Base-by-base conservation (phyloP, 805 yeast genomes). In the Starmerella vitae region DNA sequence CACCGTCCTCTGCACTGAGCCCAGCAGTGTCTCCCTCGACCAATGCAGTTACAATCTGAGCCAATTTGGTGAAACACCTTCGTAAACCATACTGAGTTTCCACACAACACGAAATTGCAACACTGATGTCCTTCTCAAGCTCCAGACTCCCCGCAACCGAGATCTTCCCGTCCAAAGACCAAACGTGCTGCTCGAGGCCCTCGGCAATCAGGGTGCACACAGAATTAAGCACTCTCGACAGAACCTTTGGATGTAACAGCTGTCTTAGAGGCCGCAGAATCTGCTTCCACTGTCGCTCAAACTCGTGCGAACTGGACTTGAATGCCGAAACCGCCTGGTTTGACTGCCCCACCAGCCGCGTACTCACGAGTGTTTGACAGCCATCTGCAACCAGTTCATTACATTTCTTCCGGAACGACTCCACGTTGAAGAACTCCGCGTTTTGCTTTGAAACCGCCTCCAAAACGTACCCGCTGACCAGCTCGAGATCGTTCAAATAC, bases 111-210 rank as follows among this genome's bases (percentile, higher is more conserved):
- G 76, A 70, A 36, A 91, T 80, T 25, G 88, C 67, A 20, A 72
- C 66, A 34, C 85, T 73, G 18, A 85, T 61, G 54, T 86, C 94
- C 43, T 81, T 73, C 47, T 91, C 97, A 36, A 91, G 62, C 47
- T 76, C 79, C 15, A 84, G 68, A 0, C 93, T 76, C 1, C 96
- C 97, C 30, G 81, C 60, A 49, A 81, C 93, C 53, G 82, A 85
- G 43, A 84, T 72, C 47, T 72, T 74, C 37, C 72, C 71, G 34
- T 77, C 71, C 33, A 81, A 64, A 3, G 66, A 48, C 74, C 88
- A 72, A 21, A 88, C 62, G 49, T 76, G 76, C 45, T 71, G 67
- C 52, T 83, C 94, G 3, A 84, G 51, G 14, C 70, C 49, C 17
- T 62, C 62, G 2, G 84, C 74, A 20, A 82, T 52, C 32, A 70